Conservation (phyloP, 2,329 filamentous ascomycete species). For the Trichoderma breve region DNA sequence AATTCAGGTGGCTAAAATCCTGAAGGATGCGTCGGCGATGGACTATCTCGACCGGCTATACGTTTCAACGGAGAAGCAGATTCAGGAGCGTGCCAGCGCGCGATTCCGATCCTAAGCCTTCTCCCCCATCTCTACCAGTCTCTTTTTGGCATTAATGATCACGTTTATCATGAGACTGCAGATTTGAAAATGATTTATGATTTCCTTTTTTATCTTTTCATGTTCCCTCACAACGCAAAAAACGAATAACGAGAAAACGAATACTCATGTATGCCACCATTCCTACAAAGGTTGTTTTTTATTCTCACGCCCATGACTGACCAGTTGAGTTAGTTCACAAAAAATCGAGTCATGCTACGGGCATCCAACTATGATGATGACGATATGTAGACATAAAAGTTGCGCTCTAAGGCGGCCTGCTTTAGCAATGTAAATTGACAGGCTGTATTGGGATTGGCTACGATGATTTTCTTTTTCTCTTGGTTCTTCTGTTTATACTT, state of each 20-base stretch:
- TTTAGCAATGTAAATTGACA: conserved; percentile 12
- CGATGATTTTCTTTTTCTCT: neutral
- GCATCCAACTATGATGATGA: neutral
- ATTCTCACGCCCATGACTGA: neutral
- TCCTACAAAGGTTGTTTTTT: neutral
- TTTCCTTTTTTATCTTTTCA: neutral
- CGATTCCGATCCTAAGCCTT: conserved; percentile 34
- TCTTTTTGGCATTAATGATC: conserved; percentile 22
- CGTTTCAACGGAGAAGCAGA: conserved; percentile 75
- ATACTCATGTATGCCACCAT: neutral
- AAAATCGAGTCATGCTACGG: neutral
- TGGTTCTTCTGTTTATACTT: neutral
- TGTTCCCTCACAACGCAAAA: neutral
- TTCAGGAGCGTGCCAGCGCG: conserved; percentile 60
- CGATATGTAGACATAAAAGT: neutral
- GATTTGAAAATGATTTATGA: conserved; percentile 16
- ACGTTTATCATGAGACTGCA: conserved; percentile 25
- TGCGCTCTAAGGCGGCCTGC: neutral
- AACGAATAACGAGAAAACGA: conserved; percentile 2
- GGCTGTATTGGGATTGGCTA: conserved; percentile 9
- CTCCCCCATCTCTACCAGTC: conserved; percentile 8
- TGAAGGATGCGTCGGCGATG: conserved; percentile 83
- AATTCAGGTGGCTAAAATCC: conserved; percentile 81
- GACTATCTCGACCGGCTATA: conserved; percentile 78
- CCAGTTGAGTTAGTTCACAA: neutral